Percentiles rank a stretch among this genome's conserved stretches.
Conservation (phyloP, 2,329 filamentous ascomycete genomes). For the Huntiella moniliformis region DNA sequence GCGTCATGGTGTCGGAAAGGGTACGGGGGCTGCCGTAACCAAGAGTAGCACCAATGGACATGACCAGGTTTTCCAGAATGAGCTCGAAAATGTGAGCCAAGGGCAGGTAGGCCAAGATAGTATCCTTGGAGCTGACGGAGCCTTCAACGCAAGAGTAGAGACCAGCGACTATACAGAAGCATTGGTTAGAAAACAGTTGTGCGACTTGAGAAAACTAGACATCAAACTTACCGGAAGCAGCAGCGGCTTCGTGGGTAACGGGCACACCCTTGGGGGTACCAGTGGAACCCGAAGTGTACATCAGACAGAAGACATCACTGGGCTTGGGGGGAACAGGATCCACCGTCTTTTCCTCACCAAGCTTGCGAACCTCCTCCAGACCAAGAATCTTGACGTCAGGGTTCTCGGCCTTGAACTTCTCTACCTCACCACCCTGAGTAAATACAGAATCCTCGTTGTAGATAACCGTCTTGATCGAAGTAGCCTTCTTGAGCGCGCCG, state of each 20-base stretch:
- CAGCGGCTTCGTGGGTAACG: conserved; percentile 60
- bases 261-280: conserved; percentile 78
- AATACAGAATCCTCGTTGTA: conserved; percentile 42
- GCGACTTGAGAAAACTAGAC: not conserved
- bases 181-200: conserved; percentile 11
- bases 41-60: conserved; percentile 80
- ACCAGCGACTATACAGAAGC: conserved; percentile 42
- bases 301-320: conserved; percentile 65
- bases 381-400: conserved; percentile 34
- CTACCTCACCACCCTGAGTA: conserved; percentile 30
- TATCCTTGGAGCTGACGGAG: conserved; percentile 59
- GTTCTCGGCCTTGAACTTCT: conserved; percentile 36
- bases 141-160: conserved; percentile 60
- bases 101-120: conserved; percentile 76
- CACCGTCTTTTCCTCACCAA: conserved; percentile 48
- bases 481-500: conserved; percentile 35
- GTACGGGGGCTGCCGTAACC: conserved; percentile 87
- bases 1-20: conserved; percentile 66
- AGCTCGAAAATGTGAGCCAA: conserved; percentile 94
- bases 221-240: conserved; percentile 43
- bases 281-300: conserved; percentile 79
- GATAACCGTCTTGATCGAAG: conserved; percentile 38
- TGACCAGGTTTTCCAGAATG: conserved; percentile 76
- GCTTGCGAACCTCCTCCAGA: conserved; percentile 33
- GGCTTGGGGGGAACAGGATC: conserved; percentile 53